Evolutionary conservation across 164 flowering plant species (phyloP), one percentile per base, ranked within the genome.

Genomic region (Sedum album): DNA sequence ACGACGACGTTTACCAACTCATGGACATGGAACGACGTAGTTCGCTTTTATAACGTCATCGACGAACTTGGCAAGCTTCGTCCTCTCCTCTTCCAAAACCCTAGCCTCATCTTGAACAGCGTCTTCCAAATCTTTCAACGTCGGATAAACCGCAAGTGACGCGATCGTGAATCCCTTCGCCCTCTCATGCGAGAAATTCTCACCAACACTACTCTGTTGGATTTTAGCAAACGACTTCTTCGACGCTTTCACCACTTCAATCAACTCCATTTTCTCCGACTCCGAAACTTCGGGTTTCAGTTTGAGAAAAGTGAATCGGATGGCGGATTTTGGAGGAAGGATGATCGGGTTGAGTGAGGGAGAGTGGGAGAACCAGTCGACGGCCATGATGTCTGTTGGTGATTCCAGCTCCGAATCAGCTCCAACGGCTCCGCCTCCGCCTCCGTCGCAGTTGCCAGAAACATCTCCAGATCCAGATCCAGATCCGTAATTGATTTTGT

Each of bases 121-220:
- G 1, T 68, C 82, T 30, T 83, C 83, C 78, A 89, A 49, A 49
- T 82, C 88, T 1, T 25, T 67, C 69, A 81, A 13, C 6, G 84
- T 84, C 0, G 70, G 68, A 49, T 78, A 83, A 36, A 85, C 64
- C 23, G 85, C 84, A 44, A 89, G 21, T 39, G 83, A 84, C 0
- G 82, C 87, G 17, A 86, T 75, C 63, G 82, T 74, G 49, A 82
- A 89, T 2, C 90, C 92, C 73, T 89, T 85, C 0, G 90, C 91
- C 61, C 96, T 82, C 1, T 80, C 90, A 13, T 82, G 85, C 5
- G 86, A 82, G 57, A 89, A 84, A 66, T 89, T 87, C 72, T 87
- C 90, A 44, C 96, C 96, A 51, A 66, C 76, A 21, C 82, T 83
- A 10, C 83, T 17, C 70, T 82, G 82, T 21, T 69, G 68, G 42